Base-by-base conservation (phyloP, 1,139 yeast genomes). In the Saccharomyces hybrid region DNA sequence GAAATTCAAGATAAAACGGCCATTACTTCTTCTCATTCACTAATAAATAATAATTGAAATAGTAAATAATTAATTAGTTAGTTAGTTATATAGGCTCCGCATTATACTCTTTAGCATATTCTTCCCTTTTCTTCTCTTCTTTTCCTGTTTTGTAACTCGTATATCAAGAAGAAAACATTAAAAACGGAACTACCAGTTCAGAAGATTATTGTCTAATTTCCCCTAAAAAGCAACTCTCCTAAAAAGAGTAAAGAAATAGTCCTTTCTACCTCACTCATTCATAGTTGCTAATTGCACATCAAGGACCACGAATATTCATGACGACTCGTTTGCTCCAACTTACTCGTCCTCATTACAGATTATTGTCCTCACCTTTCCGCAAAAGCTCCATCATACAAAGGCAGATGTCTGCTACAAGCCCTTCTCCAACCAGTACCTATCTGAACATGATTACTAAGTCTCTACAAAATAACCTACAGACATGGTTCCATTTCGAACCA, bases 401-500 rank as follows among this genome's bases (percentile, higher is more conserved):
- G 25, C 44, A 38, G 4, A 38, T 38, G 44, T 38, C 44, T 8
- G 25, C 11, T 38, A 0, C 44, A 11, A 16, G n/a, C 44, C 44
- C 44, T 20, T 38, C 44, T 38, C 44, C 44, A 9, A 0, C 5
- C 5, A 16, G 2, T 11, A 38, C 3, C 11, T 38, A 38, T 38
- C 4, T 38, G 13, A 38, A 9, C 26, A 38, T 13, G n/a, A 38
- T 38, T 11, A 38, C 23, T 20, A 38, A 38, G 25, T 38, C 44
- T 5, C 26, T 38, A 20, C 25, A 38, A 38, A n/a, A 38, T 13
- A 38, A 38, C 5, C 5, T 38, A 38, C 44, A 38, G 4, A 38
- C 44, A 38, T 38, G 89, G 51, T 88, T 88, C 66, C 78, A 79
- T 47, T 68, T 88, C 52, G 73, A 74, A 13, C 71, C 76, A n/a